Base-by-base conservation (phyloP, 495 filamentous ascomycete genomes). In the Penicillium samsonianum region DNA sequence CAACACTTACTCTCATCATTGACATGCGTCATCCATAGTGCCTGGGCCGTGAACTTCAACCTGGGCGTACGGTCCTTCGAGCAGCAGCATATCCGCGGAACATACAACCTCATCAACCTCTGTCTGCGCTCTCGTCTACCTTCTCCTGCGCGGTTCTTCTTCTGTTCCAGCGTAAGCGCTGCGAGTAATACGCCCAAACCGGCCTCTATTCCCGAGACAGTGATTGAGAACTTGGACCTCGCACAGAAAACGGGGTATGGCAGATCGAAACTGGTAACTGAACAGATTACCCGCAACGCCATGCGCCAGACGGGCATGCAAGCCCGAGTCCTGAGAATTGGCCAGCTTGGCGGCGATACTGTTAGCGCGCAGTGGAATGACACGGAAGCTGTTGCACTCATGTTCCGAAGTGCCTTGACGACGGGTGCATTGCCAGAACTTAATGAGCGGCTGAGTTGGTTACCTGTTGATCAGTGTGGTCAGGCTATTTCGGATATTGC, bases 21-120 rank as follows among this genome's bases (percentile, higher is more conserved):
- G 1, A 84, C 81, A 0, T 63, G 74, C 0, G 71, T 87, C 30
- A 79, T 88, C 33, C 87, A 89, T 64, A 76, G 80, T 4, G 87
- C 85, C 19, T 90, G 87, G 87, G 80, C 83, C 0, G 87, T 90
- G n/a, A 89, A 90, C 67, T 90, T 90, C 73, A 87, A 82, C 54
- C 73, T 85, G 47, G 77, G 78, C n/a, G 74, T 88, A 1, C 64
- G 73, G 9, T 83, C 78, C 42, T 89, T 90, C 59, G 80, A 78
- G 22, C 69, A 73, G 31, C 79, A 84, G 25, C 83, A 86, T 60
- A 80, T 90, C 54, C 72, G 72, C 1, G 83, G 85, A 26, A 70
- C 85, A 8, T 68, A 70, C 5, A 82, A 86, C 52, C 78, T 90
- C n/a, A 73, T 90, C 66, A 73, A 78, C 26, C 72, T 90, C 20